These are phyloP conservation scores for Cladosporium sp. DNA, from an alignment of 2,329 filamentous ascomycete genomes.

Conservation along the genomic window DNA sequence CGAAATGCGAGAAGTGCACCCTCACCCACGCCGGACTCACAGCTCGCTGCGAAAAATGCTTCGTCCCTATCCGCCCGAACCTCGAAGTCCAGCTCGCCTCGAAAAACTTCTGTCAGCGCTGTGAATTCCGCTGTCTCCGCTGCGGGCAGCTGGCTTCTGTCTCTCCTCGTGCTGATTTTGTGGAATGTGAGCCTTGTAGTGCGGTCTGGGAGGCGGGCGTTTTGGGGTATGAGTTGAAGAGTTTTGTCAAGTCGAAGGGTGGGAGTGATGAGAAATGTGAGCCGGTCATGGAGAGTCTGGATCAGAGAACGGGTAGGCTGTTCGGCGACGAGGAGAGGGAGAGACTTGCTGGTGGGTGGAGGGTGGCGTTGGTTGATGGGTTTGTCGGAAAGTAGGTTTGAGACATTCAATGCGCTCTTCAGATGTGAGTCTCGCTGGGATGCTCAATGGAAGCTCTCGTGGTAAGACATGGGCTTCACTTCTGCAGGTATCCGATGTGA, in stretches of 20 bases:
- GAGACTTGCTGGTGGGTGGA: conserved; percentile 3
- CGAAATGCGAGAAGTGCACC: conserved; percentile 15
- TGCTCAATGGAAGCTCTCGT: too few relatives aligned
- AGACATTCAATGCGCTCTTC: too few relatives aligned
- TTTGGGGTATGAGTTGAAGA: conserved; percentile 34
- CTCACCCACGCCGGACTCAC: conserved; percentile 10
- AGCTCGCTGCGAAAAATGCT: conserved; percentile 15
- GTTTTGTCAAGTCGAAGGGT: too few relatives aligned
- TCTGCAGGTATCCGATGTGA: too few relatives aligned
- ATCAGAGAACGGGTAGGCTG: conserved; percentile 1
- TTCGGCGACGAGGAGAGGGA: conserved; percentile 7
- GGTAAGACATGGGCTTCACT: too few relatives aligned
- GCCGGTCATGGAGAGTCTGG: conserved; percentile 6
- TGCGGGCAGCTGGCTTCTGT: conserved; percentile 30
- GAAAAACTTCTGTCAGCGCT: conserved; percentile 36
- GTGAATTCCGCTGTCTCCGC: conserved; percentile 40
- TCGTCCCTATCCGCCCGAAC: conserved; percentile 20
- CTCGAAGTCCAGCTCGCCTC: background rate
- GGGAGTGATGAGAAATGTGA: too few relatives aligned
- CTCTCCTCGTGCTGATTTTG: conserved; percentile 13
- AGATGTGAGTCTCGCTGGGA: too few relatives aligned
- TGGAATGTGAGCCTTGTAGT: conserved; percentile 32
- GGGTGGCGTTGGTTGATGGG: background rate
- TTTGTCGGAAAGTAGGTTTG: too few relatives aligned
- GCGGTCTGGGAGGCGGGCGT: conserved; percentile 35